Conservation (phyloP, 768 basidiomycete genomes). For the Goffeauzyma gilvescens region DNA sequence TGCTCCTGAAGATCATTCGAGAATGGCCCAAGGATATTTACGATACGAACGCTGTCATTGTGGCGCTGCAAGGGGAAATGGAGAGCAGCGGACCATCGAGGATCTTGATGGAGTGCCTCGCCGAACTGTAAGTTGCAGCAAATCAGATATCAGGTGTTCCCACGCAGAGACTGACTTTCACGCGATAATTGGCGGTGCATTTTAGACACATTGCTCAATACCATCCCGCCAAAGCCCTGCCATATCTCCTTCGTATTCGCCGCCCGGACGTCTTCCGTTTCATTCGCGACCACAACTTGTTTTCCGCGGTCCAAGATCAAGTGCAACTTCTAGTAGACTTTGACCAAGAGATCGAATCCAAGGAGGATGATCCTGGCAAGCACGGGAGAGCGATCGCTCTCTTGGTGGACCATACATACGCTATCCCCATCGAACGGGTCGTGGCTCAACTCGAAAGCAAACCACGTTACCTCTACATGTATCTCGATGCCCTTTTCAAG, state of each 20-base stretch:
- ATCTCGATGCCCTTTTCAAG: constrained; percentile 72
- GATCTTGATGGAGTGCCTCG: constrained; percentile 80
- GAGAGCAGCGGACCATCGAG: constrained; percentile 42
- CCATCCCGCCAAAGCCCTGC: constrained; percentile 84
- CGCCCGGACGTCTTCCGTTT: constrained; percentile 81
- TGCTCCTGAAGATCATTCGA: constrained; percentile 57
- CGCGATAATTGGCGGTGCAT: no score
- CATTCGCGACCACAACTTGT: constrained; percentile 79
- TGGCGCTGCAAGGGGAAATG: constrained; percentile 68
- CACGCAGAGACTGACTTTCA: no score
- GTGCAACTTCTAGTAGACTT: constrained; percentile 83
- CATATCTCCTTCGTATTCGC: constrained; percentile 69
- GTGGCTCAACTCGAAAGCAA: constrained; percentile 63
- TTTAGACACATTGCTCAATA: constrained; percentile 62
- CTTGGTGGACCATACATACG: constrained; percentile 83
- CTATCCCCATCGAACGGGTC: constrained; percentile 75
- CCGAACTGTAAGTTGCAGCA: constrained; percentile 50
- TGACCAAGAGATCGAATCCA: constrained; percentile 56
- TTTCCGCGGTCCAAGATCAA: constrained; percentile 86
- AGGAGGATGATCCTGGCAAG: constrained; percentile 4
- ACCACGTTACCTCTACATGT: constrained; percentile 72
- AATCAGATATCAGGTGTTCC: neutral
- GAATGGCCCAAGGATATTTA: constrained; percentile 86
- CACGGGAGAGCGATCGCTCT: constrained; percentile 64
- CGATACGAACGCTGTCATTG: constrained; percentile 64